These are phyloP conservation scores for Saccharomycopsis fermentans DNA, from an alignment of 805 yeast genomes.

Conservation along the genomic window DNA sequence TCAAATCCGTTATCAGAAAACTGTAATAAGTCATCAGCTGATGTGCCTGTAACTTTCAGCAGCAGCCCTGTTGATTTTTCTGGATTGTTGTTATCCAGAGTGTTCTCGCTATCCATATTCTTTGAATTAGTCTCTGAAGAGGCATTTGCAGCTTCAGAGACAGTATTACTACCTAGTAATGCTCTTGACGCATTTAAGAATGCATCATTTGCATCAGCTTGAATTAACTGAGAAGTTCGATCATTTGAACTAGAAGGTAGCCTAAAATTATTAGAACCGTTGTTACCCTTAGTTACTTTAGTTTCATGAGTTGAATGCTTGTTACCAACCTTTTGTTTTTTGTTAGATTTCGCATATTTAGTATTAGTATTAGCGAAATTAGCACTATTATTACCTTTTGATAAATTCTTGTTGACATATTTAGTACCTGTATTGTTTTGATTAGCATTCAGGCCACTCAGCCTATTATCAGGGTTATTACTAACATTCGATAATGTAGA, in stretches of 20 bases:
- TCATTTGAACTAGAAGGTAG: not conserved
- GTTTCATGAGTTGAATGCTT: not conserved
- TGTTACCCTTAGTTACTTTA: not conserved
- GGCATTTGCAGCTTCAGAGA: not conserved
- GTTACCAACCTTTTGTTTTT: not conserved
- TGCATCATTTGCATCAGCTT: not conserved
- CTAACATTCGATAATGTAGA: not conserved
- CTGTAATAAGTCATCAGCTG: not conserved
- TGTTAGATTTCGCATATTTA: not conserved
- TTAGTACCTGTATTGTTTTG: slow-evolving; percentile 3
- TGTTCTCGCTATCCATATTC: not conserved
- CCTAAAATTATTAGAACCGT: not conserved
- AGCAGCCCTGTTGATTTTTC: not conserved
- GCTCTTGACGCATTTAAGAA: not conserved
- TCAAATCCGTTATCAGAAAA: slow-evolving; percentile 12
- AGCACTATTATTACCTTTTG: not conserved
- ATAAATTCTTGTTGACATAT: slow-evolving; percentile 17
- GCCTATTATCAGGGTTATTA: slow-evolving; percentile 1
- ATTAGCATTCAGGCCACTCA: not conserved
- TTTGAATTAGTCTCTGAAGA: not conserved
- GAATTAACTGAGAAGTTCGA: not conserved
- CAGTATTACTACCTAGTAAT: not conserved
- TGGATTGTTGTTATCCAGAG: not conserved
- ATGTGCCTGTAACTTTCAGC: not conserved
- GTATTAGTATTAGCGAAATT: not conserved